Base-by-base conservation (phyloP, 1,284 basidiomycete genomes). In the Cutaneotrichosporon sp. region DNA sequence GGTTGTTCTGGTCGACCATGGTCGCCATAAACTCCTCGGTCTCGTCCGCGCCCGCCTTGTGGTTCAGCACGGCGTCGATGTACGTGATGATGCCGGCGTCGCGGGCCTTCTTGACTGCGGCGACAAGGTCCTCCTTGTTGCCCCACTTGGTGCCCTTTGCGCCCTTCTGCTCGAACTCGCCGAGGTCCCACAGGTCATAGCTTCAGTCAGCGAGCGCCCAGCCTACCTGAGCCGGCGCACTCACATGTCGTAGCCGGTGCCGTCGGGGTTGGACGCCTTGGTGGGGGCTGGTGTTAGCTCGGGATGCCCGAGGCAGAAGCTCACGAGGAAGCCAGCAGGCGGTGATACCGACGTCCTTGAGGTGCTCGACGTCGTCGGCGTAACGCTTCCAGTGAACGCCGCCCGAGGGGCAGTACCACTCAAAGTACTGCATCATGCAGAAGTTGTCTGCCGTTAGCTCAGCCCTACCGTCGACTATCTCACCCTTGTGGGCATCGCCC, bases 131-230 rank as follows among this genome's bases (percentile, higher is more conserved):
- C 50, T 92, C 86, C 69, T 89, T 89, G 14, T 88, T 89, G 20
- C 95, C 95, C 91, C 93, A 98, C 66, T 94, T 86, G n/a, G 94
- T 97, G 10, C 82, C 77, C 55, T 86, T 79, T n/a, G 84, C 81
- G 13, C 89, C 90, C 76, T 92, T 95, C 76, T 91, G 89, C 56
- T 92, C 81, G 69, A 97, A 97, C 81, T 97, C 94, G 52, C 95
- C 95, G 11, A 97, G 81, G 74, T 94, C 92, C 89, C 90, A 93
- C 85, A 92, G 62, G 64, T 82, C 81, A 69, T 82, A 83, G 56
- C 83, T 80, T 59, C 76, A 77, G 62, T 82, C 34, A 47, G 59
- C 38, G 8, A 14, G 18, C n/a, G 16, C 38, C n/a, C n/a, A n/a
- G n/a, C n/a, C n/a, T n/a, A n/a, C n/a, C n/a, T n/a, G n/a, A 42